Percentiles rank a stretch among this genome's conserved stretches.
Evolutionary conservation across 1,284 basidiomycete species (phyloP).

Genomic region (Baeospora myosura): DNA sequence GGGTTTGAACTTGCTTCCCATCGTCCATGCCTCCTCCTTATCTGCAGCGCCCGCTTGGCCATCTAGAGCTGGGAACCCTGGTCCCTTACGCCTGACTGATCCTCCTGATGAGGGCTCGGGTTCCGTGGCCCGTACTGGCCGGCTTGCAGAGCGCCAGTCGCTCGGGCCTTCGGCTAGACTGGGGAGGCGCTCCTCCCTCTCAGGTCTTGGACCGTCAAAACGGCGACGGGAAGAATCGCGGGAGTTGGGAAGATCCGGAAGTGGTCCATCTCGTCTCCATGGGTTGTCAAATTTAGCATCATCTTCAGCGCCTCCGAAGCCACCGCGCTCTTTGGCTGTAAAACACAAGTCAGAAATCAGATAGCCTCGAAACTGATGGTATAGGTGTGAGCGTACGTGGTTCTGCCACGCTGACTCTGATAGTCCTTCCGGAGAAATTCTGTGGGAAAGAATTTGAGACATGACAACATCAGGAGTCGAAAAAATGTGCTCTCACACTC

Average conservation of each 20-base stretch:
- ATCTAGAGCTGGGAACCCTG: conserved; percentile 47
- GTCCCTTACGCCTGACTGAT: conserved; percentile 42
- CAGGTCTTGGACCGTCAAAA: conserved; percentile 43
- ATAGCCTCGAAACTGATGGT: conserved; percentile 4
- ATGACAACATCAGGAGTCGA: conserved; percentile 3
- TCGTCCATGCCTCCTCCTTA: conserved; percentile 67
- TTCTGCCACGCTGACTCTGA: conserved; percentile 93
- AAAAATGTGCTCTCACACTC: conserved; percentile 37
- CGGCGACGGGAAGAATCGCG: conserved; percentile 59
- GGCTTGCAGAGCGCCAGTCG: conserved; percentile 67
- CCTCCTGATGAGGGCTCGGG: conserved; percentile 31
- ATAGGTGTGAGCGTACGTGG: conserved; percentile 60
- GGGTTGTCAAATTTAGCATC: conserved; percentile 69
- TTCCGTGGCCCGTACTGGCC: conserved; percentile 34
- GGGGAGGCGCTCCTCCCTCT: conserved; percentile 35
- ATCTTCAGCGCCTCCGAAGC: conserved; percentile 52
- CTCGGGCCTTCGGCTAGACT: conserved; percentile 48
- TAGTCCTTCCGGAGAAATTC: conserved; percentile 65
- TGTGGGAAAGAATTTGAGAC: conserved; percentile 11
- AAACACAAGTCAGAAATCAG: conserved; percentile 6
- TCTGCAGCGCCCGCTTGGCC: conserved; percentile 55
- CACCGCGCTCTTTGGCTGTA: conserved; percentile 53
- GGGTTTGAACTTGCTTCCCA: conserved; percentile 65
- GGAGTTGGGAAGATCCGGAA: conserved; percentile 52
- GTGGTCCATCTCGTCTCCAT: conserved; percentile 86